Conservation (phyloP, 2,329 filamentous ascomycete genomes). For the Xylaria sp. region DNA sequence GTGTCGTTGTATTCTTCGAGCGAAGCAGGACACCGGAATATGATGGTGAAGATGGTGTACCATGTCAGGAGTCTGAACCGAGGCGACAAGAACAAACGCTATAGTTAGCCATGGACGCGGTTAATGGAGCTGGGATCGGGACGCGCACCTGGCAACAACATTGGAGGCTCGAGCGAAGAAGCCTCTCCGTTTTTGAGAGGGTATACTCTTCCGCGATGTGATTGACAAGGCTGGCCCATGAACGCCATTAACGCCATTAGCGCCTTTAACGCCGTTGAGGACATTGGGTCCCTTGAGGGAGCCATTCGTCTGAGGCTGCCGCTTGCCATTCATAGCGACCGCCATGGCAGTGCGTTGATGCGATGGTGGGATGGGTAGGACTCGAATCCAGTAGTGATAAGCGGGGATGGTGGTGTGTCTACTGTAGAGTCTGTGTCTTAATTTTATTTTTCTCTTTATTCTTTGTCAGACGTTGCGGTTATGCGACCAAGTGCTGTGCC, state of each 20-base stretch:
- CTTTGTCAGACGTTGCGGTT: slow-evolving; percentile 3
- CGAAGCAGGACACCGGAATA: slow-evolving; percentile 83
- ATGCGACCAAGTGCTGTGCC: slow-evolving; percentile 16
- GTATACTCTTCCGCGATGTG: slow-evolving; percentile 48
- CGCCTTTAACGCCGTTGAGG: slow-evolving; percentile 46
- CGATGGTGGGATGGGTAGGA: slow-evolving; percentile 13
- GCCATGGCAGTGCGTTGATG: slow-evolving; percentile 10
- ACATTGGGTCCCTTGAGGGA: slow-evolving; percentile 46
- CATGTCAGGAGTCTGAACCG: slow-evolving; percentile 77
- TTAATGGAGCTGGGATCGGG: neutral
- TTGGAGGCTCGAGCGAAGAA: slow-evolving; percentile 58
- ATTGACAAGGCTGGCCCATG: slow-evolving; percentile 54
- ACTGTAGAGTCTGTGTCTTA: neutral
- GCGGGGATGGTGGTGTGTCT: neutral
- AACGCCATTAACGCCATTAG: slow-evolving; percentile 43
- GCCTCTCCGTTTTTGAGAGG: slow-evolving; percentile 43
- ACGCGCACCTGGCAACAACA: slow-evolving; percentile 61
- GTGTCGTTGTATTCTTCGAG: slow-evolving; percentile 73
- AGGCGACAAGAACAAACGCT: slow-evolving; percentile 14
- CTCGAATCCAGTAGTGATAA: slow-evolving; percentile 4
- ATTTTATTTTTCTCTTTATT: slow-evolving; percentile 8
- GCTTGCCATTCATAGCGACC: slow-evolving; percentile 40
- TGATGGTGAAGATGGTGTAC: slow-evolving; percentile 83
- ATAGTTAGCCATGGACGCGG: slow-evolving; percentile 24
- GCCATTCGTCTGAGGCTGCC: slow-evolving; percentile 52